Evolutionary conservation across 192 early-diverging fungal species (phyloP), one percentile per base, ranked within the genome.

Genomic region (Phycomyces nitens): DNA sequence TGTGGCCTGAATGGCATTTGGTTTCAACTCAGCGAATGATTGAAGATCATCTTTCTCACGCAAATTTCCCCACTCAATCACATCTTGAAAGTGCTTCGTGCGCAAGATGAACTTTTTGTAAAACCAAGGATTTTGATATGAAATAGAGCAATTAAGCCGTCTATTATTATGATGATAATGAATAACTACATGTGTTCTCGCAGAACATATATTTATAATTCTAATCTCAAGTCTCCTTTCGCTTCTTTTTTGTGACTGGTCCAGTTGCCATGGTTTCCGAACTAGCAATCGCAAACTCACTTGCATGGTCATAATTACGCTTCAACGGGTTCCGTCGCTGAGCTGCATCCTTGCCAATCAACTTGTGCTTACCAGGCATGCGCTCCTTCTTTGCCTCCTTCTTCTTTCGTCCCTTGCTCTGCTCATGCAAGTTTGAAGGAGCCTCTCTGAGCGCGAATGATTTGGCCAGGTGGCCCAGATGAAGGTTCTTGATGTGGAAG

Each of bases 381-480:
- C 71, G 71, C 8, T 68, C 71, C 10, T 73, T 58, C 40, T 70
- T 66, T 16, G 67, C 68, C 3, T 75, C 52, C 51, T 64, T 69
- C 41, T 61, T 75, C 68, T 75, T 70, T 40, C 66, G 60, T 42
- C 54, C 53, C 51, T 83, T 78, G 49, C 68, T 79, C 20, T 68
- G 64, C 58, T 79, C 77, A 29, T 78, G 75, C 26, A 84, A 75
- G 57, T 88, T 78, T 20, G 85, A 85, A 3, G 97, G 97, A 3
- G 93, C 88, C 66, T 98, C 97, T 23, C 94, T 85, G 53, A 99
- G 78, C n/a, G 85, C 94, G 86, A 99, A 99, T 18, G 88, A 81
- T 76, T 98, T 98, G 52, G 96, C 97, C 64, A 96, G 75, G 70
- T 99, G 97, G 5, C 97, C 97, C 59, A 98, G 79, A 76, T 99